Conservation (phyloP, 2,329 filamentous ascomycete species). For the Colletotrichum phormii region DNA sequence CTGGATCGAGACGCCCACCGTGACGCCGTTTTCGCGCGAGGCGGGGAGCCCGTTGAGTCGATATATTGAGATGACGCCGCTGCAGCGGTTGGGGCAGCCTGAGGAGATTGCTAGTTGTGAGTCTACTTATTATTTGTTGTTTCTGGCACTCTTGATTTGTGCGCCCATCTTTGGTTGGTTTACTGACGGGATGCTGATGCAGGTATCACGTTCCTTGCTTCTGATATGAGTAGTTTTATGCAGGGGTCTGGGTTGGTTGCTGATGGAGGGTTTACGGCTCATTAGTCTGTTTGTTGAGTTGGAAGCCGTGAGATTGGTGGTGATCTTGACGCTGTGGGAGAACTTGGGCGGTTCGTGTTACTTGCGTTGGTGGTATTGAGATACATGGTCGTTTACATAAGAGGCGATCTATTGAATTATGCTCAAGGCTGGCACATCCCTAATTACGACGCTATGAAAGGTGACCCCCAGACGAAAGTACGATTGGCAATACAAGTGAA, state of each 20-base stretch:
- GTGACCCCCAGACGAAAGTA: too few relatives aligned
- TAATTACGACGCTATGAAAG: too few relatives aligned
- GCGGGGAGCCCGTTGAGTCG: constrained; percentile 45
- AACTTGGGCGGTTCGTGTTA: not conserved
- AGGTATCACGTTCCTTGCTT: constrained; percentile 61
- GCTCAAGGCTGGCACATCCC: too few relatives aligned
- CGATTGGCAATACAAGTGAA: too few relatives aligned
- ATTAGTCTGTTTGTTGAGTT: constrained; percentile 27
- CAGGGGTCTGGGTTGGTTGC: constrained; percentile 59
- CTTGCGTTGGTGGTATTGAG: too few relatives aligned
- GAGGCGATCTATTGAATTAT: not conserved
- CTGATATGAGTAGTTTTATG: constrained; percentile 64
- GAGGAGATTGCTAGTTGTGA: constrained; percentile 64
- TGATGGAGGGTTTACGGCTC: constrained; percentile 57
- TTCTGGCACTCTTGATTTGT: not conserved
- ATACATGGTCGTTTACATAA: not conserved
- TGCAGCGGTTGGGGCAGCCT: constrained; percentile 57
- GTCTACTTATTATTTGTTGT: not conserved
- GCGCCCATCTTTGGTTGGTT: not conserved
- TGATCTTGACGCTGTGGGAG: not conserved
- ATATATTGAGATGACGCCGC: constrained; percentile 58
- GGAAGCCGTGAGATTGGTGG: too few relatives aligned
- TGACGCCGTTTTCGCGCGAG: constrained; percentile 40
- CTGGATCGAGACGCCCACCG: constrained; percentile 58
- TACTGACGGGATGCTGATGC: not conserved